Conservation (phyloP, 2,329 filamentous ascomycete genomes). For the Penicillium sp. region DNA sequence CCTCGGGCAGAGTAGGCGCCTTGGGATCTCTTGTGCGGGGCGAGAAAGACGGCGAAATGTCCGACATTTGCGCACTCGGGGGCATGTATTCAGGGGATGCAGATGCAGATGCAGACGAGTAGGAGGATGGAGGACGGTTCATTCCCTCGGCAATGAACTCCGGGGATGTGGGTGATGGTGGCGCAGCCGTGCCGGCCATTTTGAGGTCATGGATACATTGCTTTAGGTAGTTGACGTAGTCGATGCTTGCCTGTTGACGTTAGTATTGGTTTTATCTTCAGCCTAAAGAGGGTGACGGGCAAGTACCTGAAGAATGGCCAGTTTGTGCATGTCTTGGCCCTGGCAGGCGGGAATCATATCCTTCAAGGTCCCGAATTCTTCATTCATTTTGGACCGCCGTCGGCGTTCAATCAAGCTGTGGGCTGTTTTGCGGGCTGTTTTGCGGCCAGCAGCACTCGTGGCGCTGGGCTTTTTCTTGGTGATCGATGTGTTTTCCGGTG, state of each 20-base stretch:
- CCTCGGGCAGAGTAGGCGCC: slow-evolving; percentile 17
- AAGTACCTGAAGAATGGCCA: slow-evolving; percentile 82
- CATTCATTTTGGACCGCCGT: slow-evolving; percentile 94
- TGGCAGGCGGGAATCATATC: slow-evolving; percentile 91
- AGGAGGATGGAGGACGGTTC: slow-evolving; percentile 20
- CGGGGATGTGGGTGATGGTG: slow-evolving; percentile 35
- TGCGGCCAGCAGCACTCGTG: slow-evolving; percentile 80
- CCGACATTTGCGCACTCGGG: slow-evolving; percentile 14
- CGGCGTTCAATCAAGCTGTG: slow-evolving; percentile 91
- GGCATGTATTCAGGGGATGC: slow-evolving; percentile 35
- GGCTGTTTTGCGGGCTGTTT: slow-evolving; percentile 91
- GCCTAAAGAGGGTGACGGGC: background rate
- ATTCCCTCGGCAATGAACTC: slow-evolving; percentile 30
- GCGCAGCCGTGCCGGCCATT: slow-evolving; percentile 38
- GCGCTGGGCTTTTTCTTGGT: slow-evolving; percentile 70
- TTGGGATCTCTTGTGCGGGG: slow-evolving; percentile 28
- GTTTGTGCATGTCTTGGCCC: slow-evolving; percentile 95
- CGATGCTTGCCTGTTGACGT: slow-evolving; percentile 72
- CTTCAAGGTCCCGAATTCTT: slow-evolving; percentile 91
- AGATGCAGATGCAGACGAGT: slow-evolving; percentile 31
- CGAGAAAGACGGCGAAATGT: slow-evolving; percentile 33
- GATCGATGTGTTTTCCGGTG: slow-evolving; percentile 25
- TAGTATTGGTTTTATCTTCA: background rate
- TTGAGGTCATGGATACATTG: slow-evolving; percentile 80
- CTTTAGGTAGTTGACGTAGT: slow-evolving; percentile 91